Base-by-base conservation (phyloP, 768 basidiomycete genomes). In the Auricularia cornea region DNA sequence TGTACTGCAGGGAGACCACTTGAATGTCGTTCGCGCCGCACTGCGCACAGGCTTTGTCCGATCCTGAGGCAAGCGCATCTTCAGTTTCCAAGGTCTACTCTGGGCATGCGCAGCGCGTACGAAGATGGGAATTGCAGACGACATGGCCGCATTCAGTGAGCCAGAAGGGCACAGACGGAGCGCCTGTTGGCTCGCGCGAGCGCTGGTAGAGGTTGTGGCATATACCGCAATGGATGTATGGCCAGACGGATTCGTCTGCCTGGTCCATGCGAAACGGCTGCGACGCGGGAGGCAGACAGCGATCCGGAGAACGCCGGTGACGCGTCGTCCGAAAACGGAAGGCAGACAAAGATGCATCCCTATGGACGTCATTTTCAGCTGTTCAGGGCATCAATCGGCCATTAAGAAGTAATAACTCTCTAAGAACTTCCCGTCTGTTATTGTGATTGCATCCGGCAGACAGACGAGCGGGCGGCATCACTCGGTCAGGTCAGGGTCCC, bases 131-230 rank as follows among this genome's bases (percentile, higher is more conserved):
- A 70, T 94, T 93, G 79, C 92, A 94, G 30, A 93, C 68, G 63
- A 93, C 82, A 78, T 94, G 92, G 0, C 90, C 90, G 68, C 92
- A 94, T 72, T 92, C 90, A 1, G 92, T 92, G 64, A 92, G 78
- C 92, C 92, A 94, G 72, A 93, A 94, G 0, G 92, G 92, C 30
- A 89, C 75, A 2, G 81, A 77, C 11, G 86, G 80, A 1, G 76
- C 74, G 0, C 80, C 82, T 20, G 64, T 35, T 10, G 61, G 16
- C 6, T 48, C 44, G 20, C 44, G 44, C 20, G 16, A 69, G 68
- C 29, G 41, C 38, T 61, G 35, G 59, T 88, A 93, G 0, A 85
- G 82, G 30, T 89, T 78, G 66, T 86, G 85, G 68, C 92, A 94
- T 69, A 81, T 78, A 0, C 82, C 77, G 68, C 92, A 94, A 61